These are phyloP conservation scores for Coemansia asiatica DNA, from an alignment of 192 early-diverging fungal species.

Conservation along the genomic window DNA sequence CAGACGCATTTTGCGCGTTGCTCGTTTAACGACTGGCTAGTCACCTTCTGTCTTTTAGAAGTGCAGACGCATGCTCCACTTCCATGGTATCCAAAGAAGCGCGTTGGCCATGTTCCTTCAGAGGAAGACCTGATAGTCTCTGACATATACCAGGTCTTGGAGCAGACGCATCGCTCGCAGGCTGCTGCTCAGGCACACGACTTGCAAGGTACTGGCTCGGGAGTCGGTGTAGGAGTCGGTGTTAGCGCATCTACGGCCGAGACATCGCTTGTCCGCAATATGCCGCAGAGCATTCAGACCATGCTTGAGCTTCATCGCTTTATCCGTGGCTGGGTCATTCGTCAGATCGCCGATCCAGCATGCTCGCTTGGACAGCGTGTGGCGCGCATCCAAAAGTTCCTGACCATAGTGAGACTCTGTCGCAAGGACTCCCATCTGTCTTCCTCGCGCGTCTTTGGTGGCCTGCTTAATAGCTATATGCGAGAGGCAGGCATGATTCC, in stretches of 20 bases:
- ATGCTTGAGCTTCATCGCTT: conserved; percentile 66
- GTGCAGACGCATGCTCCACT: conserved; percentile 52
- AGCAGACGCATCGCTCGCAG: conserved; percentile 54
- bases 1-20: conserved; percentile 54
- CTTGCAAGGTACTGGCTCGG: conserved; percentile 14
- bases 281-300: conserved; percentile 67
- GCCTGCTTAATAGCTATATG: conserved; percentile 53
- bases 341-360: conserved; percentile 56
- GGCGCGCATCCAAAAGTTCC: conserved; percentile 59
- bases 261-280: conserved; percentile 56
- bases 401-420: conserved; percentile 62
- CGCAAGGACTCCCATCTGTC: conserved; percentile 47
- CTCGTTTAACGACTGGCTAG: conserved; percentile 56
- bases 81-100: conserved; percentile 56
- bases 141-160: conserved; percentile 65
- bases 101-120: conserved; percentile 33
- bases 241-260: conserved; percentile 47
- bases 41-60: conserved; percentile 52
- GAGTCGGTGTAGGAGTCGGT: conserved; percentile 13
- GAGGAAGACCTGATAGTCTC: conserved; percentile 67
- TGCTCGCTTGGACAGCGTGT: conserved; percentile 58
- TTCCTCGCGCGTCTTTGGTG: conserved; percentile 46
- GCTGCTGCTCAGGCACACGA: conserved; percentile 21
- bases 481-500: conserved; percentile 53
- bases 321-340: conserved; percentile 69